Percentiles rank a stretch among this genome's conserved stretches.
Evolutionary conservation across 371 early-diverging fungal species (phyloP).

Genomic region (Haplosporangium sp.): DNA sequence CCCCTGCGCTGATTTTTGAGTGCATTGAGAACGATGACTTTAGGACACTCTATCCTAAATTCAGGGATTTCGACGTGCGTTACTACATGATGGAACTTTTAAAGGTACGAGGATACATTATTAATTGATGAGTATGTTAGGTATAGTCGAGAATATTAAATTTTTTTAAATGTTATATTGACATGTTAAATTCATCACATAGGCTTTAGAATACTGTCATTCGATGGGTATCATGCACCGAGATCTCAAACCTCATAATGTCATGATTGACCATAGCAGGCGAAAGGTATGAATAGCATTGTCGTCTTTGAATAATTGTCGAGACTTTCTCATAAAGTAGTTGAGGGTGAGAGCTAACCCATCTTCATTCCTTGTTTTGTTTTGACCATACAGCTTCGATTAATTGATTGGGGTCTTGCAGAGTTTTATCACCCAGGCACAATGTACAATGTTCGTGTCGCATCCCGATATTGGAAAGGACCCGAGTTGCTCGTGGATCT

Average conservation of each 20-base stretch:
- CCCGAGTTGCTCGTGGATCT: constrained; percentile 99
- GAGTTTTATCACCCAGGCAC: constrained; percentile 99
- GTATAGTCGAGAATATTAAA: neutral
- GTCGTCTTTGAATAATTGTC: neutral
- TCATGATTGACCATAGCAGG: constrained; percentile 98
- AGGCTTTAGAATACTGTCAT: constrained; percentile 97
- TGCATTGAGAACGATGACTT: constrained; percentile 87
- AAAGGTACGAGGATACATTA: constrained; percentile 65
- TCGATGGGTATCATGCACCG: constrained; percentile 99
- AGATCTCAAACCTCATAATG: constrained; percentile 99
- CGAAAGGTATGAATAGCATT: constrained; percentile 67
- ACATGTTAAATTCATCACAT: neutral
- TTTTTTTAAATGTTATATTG: too few species aligned
- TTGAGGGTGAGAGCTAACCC: neutral
- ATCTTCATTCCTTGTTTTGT: neutral
- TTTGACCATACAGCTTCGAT: constrained; percentile 70
- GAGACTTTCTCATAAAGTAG: neutral
- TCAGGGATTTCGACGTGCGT: constrained; percentile 93
- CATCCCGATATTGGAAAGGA: constrained; percentile 98
- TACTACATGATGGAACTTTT: constrained; percentile 97
- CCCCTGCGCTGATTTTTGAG: constrained; percentile 97
- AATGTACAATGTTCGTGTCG: constrained; percentile 98
- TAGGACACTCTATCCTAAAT: constrained; percentile 72
- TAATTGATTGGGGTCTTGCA: constrained; percentile 99
- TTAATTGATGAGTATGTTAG: neutral